Percentiles rank a stretch among this genome's conserved stretches.
Evolutionary conservation across 495 filamentous ascomycete genomes (phyloP).

Genomic region (Tuber melanosporum): DNA sequence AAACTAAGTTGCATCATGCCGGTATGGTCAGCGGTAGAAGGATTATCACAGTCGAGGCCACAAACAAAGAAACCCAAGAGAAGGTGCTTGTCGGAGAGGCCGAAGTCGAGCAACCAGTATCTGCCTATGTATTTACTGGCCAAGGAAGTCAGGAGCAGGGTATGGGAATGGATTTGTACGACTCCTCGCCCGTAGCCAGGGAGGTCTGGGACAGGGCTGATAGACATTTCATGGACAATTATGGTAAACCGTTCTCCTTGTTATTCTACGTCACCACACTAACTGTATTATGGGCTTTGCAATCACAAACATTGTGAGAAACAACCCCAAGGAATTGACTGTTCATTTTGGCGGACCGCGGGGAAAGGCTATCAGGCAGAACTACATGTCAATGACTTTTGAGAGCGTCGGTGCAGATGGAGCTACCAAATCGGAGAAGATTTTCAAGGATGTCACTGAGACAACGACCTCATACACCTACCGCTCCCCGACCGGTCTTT

Average conservation of each 20-base stretch:
- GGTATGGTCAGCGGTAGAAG: constrained; percentile 97
- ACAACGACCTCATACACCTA: constrained; percentile 92
- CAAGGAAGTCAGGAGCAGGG: constrained; percentile 97
- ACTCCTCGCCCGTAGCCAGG: constrained; percentile 80
- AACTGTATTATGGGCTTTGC: constrained; percentile 60
- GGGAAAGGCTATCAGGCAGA: constrained; percentile 92
- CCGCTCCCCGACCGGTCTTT: constrained; percentile 85
- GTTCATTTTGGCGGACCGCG: constrained; percentile 96
- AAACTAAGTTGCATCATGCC: constrained; percentile 88
- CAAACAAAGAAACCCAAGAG: constrained; percentile 87
- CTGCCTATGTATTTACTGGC: constrained; percentile 95
- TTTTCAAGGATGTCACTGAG: constrained; percentile 95
- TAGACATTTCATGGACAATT: constrained; percentile 96
- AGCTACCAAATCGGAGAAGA: constrained; percentile 91
- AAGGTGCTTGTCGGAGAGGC: constrained; percentile 93
- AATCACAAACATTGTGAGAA: constrained; percentile 98
- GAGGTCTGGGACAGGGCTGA: constrained; percentile 98
- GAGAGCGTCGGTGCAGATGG: constrained; percentile 90
- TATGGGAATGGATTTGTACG: constrained; percentile 99
- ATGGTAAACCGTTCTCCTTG: constrained; percentile 58
- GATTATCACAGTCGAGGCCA: constrained; percentile 96
- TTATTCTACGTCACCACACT: constrained; percentile 1
- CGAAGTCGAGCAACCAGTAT: constrained; percentile 96
- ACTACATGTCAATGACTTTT: constrained; percentile 99
- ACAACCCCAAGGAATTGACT: constrained; percentile 98